phyloP scores from a whole-genome alignment of 768 basidiomycete genomes.

The Mrakia hoshinonis region DNA sequence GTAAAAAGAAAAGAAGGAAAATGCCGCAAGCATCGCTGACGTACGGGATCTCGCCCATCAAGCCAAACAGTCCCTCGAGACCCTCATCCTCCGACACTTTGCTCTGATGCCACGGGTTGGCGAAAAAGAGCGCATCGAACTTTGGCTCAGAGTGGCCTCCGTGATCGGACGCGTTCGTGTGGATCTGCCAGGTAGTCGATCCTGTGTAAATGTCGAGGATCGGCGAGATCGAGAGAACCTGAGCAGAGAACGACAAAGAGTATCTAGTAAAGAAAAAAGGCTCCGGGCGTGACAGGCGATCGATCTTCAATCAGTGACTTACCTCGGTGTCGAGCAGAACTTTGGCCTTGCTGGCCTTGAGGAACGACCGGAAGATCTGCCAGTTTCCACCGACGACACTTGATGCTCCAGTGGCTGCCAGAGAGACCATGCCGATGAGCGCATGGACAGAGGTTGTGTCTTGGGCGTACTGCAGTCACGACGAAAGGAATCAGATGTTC shows the following conservation, averaged over 20 bases:
- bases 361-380: constrained; percentile 72
- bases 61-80: constrained; percentile 19
- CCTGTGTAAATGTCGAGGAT: constrained; percentile 19
- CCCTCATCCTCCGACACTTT: constrained; percentile 37
- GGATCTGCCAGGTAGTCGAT: constrained; percentile 30
- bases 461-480: constrained; percentile 44
- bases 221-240: constrained; percentile 6
- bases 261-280: background rate
- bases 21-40: constrained; percentile 45
- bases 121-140: constrained; percentile 72
- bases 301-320: background rate
- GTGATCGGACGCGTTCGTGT: constrained; percentile 30
- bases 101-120: constrained; percentile 68
- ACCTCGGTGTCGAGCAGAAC: constrained; percentile 65
- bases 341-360: constrained; percentile 59
- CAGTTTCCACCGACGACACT: constrained; percentile 71
- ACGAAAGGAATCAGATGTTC: constrained; percentile 1
- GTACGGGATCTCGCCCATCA: constrained; percentile 34
- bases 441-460: constrained; percentile 66
- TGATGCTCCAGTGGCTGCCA: constrained; percentile 62
- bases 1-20: constrained; percentile 42
- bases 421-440: constrained; percentile 59
- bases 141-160: constrained; percentile 25
- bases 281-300: too few relatives aligned
- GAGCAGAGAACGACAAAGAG: background rate